Evolutionary conservation across 306 rosid species (phyloP), one percentile per base, ranked within the genome.

Genomic region (Calophaca sinica): DNA sequence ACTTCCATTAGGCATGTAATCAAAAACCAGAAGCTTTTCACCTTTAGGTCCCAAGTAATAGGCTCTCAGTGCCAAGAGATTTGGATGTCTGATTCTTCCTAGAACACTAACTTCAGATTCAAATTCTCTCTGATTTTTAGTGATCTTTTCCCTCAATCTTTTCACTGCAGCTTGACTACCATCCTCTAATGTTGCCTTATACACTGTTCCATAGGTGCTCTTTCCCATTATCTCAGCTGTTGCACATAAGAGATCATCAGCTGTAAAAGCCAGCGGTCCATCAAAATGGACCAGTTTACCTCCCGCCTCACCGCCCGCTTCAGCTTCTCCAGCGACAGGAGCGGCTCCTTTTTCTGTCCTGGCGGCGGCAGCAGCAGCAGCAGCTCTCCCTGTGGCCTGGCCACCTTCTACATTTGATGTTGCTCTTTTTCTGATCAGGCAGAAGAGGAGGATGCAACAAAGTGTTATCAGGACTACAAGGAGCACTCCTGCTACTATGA

Each of bases 221-320:
- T 93, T 91, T 33, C 97, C 97, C 97, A 93, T 93, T 55, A 93
- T 90, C 90, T 93, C 98, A 1, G 98, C 97, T 38, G 98, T 90
- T 66, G 98, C 97, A 76, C 98, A 90, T 86, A 93, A 53, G 39
- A 93, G 98, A 86, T 89, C 97, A 46, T 93, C 97, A 0, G 98
- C 98, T 26, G 96, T 88, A 76, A 93, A 93, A 42, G 86, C 84
- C 63, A 84, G 67, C 20, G 93, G 88, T 45, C 98, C 97, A 45
- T 91, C 98, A 66, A 90, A 91, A 73, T 90, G 98, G 46, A 91
- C 96, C 53, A 93, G 86, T 68, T 93, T 91, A 6, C 98, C 98
- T 26, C 97, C 98, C 0, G 81, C 81, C 69, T 93, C 97, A 7
- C 93, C 89, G 0, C 87, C 89, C 0, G 87, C 78, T 74, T 86